Conservation (phyloP, 2,329 filamentous ascomycete genomes). For the Orbilia ellipsospora region DNA sequence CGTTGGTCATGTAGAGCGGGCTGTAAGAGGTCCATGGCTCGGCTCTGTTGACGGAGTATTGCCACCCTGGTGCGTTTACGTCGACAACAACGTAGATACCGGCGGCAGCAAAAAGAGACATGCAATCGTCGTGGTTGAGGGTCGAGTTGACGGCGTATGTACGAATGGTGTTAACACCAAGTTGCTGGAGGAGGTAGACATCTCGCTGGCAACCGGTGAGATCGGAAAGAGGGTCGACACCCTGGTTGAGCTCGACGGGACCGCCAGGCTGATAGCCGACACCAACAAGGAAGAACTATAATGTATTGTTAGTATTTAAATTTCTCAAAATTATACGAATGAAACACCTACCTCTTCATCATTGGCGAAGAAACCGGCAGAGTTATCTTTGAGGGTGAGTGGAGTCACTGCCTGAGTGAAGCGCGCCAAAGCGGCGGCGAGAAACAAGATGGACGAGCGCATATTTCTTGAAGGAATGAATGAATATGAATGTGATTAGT, state of each 20-base stretch:
- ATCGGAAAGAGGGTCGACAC: constrained; percentile 58
- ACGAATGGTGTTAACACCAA: constrained; percentile 65
- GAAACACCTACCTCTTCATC: constrained; percentile 34
- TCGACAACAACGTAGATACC: constrained; percentile 58
- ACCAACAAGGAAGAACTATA: constrained; percentile 72
- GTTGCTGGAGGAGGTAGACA: constrained; percentile 63
- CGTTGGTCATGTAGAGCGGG: constrained; percentile 57
- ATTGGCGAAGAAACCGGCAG: constrained; percentile 38
- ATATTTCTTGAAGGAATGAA: constrained; percentile 35
- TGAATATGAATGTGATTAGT: constrained; percentile 9
- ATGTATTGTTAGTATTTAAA: constrained; percentile 10
- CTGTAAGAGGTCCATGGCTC: constrained; percentile 59
- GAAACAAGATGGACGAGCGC: constrained; percentile 41
- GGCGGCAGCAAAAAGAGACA: constrained; percentile 59
- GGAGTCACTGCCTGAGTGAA: constrained; percentile 53
- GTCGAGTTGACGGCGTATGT: constrained; percentile 59
- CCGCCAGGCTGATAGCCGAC: constrained; percentile 77
- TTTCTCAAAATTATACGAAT: not conserved
- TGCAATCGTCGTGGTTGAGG: constrained; percentile 58
- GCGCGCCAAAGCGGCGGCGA: constrained; percentile 42
- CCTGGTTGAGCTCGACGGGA: constrained; percentile 65
- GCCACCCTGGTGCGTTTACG: constrained; percentile 49
- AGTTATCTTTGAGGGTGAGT: constrained; percentile 43
- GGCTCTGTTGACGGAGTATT: constrained; percentile 56
- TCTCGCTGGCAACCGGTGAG: constrained; percentile 58